These are phyloP conservation scores for Saturnispora ahearnii DNA, from an alignment of 805 yeast species.

Conservation along the genomic window DNA sequence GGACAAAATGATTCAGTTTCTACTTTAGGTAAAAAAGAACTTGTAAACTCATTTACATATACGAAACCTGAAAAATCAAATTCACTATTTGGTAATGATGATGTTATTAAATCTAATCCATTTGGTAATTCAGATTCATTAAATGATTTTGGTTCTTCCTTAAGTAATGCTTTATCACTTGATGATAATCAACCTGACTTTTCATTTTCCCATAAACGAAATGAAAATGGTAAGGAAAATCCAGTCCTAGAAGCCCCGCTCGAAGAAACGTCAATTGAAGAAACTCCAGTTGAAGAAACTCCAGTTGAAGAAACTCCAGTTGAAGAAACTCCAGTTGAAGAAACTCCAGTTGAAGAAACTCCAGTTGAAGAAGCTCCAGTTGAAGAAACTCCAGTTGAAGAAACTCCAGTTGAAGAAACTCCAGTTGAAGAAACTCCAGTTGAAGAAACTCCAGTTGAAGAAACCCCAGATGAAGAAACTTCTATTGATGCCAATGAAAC, in stretches of 20 bases:
- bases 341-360: background rate
- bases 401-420: too few species aligned
- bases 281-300: too few species aligned
- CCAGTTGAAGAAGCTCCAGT: background rate
- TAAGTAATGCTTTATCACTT: background rate
- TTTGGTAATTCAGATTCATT: slow-evolving; percentile 5
- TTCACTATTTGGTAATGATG: background rate
- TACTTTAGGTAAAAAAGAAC: background rate
- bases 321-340: background rate
- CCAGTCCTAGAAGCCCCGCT: background rate
- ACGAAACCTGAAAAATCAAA: background rate
- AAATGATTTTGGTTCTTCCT: background rate
- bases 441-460: background rate
- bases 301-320: too few species aligned
- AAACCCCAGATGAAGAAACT: slow-evolving; percentile 1
- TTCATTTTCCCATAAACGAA: background rate
- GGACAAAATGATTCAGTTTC: background rate
- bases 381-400: too few species aligned
- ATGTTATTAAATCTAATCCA: background rate
- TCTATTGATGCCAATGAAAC: background rate
- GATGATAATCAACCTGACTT: background rate
- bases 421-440: too few species aligned
- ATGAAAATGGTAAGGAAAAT: background rate
- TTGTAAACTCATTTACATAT: background rate
- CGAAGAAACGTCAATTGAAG: background rate